Evolutionary conservation across 768 basidiomycete species (phyloP), one percentile per base, ranked within the genome.

Genomic region (Mycena filopes): DNA sequence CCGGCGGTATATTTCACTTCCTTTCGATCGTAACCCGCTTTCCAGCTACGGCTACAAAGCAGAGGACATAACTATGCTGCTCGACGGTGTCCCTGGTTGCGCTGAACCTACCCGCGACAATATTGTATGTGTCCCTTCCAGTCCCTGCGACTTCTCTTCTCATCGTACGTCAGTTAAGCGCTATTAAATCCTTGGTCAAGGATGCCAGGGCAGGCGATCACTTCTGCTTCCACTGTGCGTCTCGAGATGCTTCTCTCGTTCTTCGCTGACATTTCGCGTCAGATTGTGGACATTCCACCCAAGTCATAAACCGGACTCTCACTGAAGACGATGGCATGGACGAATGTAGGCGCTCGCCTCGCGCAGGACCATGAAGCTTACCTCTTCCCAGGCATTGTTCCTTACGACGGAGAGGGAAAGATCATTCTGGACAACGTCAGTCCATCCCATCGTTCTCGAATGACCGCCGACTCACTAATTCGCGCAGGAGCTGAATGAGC

Each of bases 201-300:
- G 83, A 73, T 47, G 82, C 80, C 10, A 74, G 78, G 29, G 63
- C 81, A 3, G 83, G 83, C 1, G 88, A 89, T 63, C 81, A 70
- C 5, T 83, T 87, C 66, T 84, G 85, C 62, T 87, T 89, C 60
- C 84, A 86, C 49, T 89, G 87, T 88, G 60, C 63, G 82, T 70
- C 25, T 42, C 33, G 2, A 36, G 36, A 36, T 5, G 36, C n/a
- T 21, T 25, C 16, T 29, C 16, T 25, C 26, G 20, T 12, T 21
- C 20, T 36, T 75, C 80, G 20, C 25, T 42, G 21, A 40, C 45
- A 76, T 79, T 21, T 21, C 21, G 23, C 9, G 29, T 76, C 78
- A 48, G 82, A 79, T 55, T 78, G 79, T 4, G 82, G 82, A 7
- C 82, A 83, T 51, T 79, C 79, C 0, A 45, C 57, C 7, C 82